Conservation (phyloP, 371 early-diverging fungal species). For the Nosema muscidifuracis region DNA sequence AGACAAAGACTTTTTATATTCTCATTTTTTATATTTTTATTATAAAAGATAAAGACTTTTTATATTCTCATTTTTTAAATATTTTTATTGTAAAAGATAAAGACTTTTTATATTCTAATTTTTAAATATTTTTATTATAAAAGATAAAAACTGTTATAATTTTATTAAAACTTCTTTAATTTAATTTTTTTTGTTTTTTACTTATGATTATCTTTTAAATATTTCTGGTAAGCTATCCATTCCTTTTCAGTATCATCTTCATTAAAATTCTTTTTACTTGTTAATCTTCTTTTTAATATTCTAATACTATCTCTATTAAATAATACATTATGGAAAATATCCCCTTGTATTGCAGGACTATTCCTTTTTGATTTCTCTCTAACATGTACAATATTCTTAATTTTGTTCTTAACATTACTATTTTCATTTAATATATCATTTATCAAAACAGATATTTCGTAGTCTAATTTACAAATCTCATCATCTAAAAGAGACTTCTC, state of each 20-base stretch:
- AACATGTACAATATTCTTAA: not conserved
- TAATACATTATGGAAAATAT: conserved; percentile 4
- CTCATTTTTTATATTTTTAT: too few species aligned
- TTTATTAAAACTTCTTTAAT: not conserved
- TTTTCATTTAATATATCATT: not conserved
- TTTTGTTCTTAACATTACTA: conserved; percentile 5
- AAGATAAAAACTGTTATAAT: too few species aligned
- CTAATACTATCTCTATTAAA: conserved; percentile 2
- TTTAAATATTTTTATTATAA: too few species aligned
- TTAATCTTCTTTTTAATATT: not conserved
- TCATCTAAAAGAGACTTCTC: conserved; percentile 8
- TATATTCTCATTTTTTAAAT: too few species aligned
- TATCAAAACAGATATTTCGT: not conserved
- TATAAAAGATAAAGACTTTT: too few species aligned
- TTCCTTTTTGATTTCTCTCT: not conserved
- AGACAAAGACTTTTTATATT: too few species aligned
- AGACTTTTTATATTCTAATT: too few species aligned
- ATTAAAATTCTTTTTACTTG: not conserved
- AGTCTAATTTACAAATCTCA: conserved; percentile 12
- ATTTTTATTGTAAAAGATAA: too few species aligned
- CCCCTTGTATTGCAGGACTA: not conserved
- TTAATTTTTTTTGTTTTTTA: too few species aligned
- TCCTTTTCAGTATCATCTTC: not conserved
- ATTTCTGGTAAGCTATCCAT: not conserved
- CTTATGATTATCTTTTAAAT: too few species aligned